phyloP scores from a whole-genome alignment of 2,329 filamentous ascomycete species.

The Penicillium polonicum region DNA sequence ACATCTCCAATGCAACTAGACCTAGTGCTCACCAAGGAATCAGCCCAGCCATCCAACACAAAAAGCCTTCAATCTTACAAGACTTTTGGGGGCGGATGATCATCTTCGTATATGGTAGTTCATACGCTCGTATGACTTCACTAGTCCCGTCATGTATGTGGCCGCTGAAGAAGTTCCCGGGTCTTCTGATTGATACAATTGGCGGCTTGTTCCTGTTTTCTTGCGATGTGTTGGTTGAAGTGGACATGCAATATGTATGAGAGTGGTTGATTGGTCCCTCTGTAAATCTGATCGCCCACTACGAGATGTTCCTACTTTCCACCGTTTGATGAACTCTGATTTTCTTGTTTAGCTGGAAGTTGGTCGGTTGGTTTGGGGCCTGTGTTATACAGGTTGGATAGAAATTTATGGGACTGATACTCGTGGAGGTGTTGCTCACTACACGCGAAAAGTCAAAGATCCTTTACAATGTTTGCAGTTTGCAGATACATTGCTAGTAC shows the following conservation, averaged over 20 bases:
- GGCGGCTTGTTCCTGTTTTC: not conserved
- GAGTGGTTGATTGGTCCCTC: not conserved
- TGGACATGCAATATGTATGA: not conserved
- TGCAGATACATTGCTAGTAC: not conserved
- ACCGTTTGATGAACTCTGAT: not conserved
- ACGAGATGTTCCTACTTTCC: not conserved
- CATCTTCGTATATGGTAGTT: not conserved
- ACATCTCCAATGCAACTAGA: not conserved
- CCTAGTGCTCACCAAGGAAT: not conserved
- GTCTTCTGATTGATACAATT: not conserved
- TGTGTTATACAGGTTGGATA: not conserved
- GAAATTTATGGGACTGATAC: not conserved
- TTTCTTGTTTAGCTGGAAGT: not conserved
- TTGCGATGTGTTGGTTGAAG: not conserved
- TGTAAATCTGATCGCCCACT: not conserved
- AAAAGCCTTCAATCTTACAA: not conserved
- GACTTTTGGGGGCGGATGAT: not conserved
- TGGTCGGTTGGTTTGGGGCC: not conserved
- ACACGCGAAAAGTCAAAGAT: not conserved
- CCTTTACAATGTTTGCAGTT: not conserved
- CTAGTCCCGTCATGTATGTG: not conserved
- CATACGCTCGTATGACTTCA: not conserved
- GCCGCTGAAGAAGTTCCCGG: not conserved
- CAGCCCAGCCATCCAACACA: not conserved
- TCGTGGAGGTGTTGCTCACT: not conserved